A percentile compares a stretch with the other conserved stretches of the same genome.
These are phyloP conservation scores for Thecaphora frezii DNA, from an alignment of 1,284 basidiomycete species.

Conservation along the genomic window DNA sequence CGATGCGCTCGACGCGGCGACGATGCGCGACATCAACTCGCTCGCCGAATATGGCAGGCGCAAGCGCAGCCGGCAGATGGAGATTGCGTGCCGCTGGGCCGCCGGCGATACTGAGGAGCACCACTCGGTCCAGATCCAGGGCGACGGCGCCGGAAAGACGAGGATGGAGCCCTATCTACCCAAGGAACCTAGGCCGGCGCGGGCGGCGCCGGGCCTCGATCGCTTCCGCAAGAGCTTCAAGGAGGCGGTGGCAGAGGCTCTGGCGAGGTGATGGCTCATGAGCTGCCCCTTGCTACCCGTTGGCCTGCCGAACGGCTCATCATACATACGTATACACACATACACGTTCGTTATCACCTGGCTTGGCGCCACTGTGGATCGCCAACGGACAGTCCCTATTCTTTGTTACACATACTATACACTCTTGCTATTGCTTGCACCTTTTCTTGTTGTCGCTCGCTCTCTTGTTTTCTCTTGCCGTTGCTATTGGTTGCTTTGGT, in stretches of 20 bases:
- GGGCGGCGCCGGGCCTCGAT: constrained; percentile 31
- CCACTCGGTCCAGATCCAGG: constrained; percentile 46
- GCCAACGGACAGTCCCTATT: too few species aligned
- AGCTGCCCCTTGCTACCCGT: too few species aligned
- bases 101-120: constrained; percentile 53
- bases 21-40: constrained; percentile 42
- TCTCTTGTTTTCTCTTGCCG: too few species aligned
- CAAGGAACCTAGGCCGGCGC: constrained; percentile 36
- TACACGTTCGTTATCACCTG: too few species aligned
- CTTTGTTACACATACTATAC: too few species aligned
- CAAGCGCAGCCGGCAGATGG: constrained; percentile 51
- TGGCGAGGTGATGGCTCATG: too few species aligned
- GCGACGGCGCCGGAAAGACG: constrained; percentile 47
- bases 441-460: too few species aligned
- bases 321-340: too few species aligned
- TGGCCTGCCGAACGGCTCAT: too few species aligned
- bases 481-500: too few species aligned
- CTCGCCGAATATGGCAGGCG: constrained; percentile 38
- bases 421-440: too few species aligned
- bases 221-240: constrained; percentile 45
- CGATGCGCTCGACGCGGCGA: constrained; percentile 22
- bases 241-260: constrained; percentile 43
- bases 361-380: too few species aligned
- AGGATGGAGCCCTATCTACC: constrained; percentile 45
- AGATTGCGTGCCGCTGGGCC: constrained; percentile 52